Percentiles rank a stretch among this genome's conserved stretches.
Evolutionary conservation across 1,284 basidiomycete species (phyloP).

Genomic region (Chondrostereum purpureum): DNA sequence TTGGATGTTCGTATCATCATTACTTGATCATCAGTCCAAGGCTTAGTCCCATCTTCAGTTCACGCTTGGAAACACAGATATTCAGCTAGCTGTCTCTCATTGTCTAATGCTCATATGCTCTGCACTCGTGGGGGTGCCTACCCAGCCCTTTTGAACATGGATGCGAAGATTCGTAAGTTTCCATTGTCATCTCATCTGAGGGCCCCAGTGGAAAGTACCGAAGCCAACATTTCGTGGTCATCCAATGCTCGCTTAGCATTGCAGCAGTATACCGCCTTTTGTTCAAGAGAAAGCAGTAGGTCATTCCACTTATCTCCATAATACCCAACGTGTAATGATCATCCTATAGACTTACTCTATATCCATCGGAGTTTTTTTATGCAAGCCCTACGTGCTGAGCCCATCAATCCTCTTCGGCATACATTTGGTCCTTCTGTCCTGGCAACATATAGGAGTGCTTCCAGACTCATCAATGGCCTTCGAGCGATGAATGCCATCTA

Average conservation of each 20-base stretch:
- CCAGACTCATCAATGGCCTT: constrained; percentile 33
- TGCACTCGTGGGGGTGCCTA: too few relatives aligned
- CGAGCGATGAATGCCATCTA: constrained; percentile 31
- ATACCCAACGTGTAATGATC: neutral
- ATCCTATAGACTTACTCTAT: constrained; percentile 39
- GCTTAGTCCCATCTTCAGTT: constrained; percentile 22
- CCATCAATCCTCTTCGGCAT: constrained; percentile 36
- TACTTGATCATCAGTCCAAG: constrained; percentile 6
- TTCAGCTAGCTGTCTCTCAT: constrained; percentile 38
- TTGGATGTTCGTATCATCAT: constrained; percentile 29
- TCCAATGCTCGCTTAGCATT: constrained; percentile 30
- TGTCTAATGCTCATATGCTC: constrained; percentile 30
- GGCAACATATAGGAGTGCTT: constrained; percentile 38
- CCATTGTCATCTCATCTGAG: constrained; percentile 35
- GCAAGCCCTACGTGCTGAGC: constrained; percentile 35
- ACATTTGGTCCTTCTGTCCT: constrained; percentile 41
- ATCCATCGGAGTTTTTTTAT: constrained; percentile 47
- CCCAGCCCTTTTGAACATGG: constrained; percentile 33
- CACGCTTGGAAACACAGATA: constrained; percentile 45
- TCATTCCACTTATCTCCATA: constrained; percentile 9
- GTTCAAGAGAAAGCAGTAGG: constrained; percentile 39
- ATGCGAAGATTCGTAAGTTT: constrained; percentile 40
- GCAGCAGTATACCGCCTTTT: constrained; percentile 38
- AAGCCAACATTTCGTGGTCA: constrained; percentile 32
- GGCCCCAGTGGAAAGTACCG: constrained; percentile 26